These are phyloP conservation scores for Aegle marmelos DNA, from an alignment of 345 rosid species.

Conservation along the genomic window DNA sequence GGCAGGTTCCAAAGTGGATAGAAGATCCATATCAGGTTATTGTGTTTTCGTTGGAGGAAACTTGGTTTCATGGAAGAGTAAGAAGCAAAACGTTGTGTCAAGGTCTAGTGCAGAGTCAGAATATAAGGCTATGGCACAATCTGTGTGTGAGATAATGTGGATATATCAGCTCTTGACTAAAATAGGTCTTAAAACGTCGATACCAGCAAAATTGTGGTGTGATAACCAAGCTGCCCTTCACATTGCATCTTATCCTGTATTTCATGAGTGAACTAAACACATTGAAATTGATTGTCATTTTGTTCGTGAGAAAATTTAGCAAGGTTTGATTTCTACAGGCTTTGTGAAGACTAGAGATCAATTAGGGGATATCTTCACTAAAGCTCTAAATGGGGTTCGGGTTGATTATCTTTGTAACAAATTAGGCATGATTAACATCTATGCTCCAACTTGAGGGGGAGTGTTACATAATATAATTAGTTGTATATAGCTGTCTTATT, in stretches of 20 bases:
- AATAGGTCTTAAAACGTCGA: no score
- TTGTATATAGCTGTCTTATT: no score
- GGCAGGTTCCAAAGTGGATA: background rate
- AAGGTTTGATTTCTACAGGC: background rate
- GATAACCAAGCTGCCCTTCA: background rate
- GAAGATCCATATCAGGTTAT: background rate
- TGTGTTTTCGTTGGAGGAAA: background rate
- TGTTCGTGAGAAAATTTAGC: background rate
- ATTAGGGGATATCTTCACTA: no score
- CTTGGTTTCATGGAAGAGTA: background rate
- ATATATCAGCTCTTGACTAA: no score
- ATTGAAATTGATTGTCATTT: background rate
- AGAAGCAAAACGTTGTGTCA: background rate
- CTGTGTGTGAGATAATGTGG: no score
- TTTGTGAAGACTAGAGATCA: no score
- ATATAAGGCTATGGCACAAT: no score
- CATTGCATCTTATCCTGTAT: background rate
- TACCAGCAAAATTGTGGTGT: background rate
- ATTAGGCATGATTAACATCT: no score
- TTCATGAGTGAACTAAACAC: background rate
- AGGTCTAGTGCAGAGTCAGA: background rate
- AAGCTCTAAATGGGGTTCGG: no score
- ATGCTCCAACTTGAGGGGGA: no score
- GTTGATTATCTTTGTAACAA: no score
- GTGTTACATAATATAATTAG: no score